Evolutionary conservation across 768 basidiomycete species (phyloP), one percentile per base, ranked within the genome.

Genomic region (Serendipita sp.): DNA sequence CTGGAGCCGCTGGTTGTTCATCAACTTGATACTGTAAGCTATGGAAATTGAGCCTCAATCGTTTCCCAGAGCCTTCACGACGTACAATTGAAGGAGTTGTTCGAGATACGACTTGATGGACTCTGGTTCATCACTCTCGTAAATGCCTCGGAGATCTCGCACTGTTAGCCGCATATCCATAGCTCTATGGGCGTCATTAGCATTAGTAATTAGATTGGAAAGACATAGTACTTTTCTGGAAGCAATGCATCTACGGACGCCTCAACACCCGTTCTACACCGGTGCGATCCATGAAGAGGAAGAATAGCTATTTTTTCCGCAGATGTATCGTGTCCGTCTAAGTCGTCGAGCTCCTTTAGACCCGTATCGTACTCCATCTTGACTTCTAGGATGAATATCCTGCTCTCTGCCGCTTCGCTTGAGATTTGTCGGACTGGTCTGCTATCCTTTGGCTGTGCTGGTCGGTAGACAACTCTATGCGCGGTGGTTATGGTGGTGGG

Each of bases 101-200:
- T 8, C 29, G 10, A 60, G 16, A n/a, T 60, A 60, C 34, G 18
- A n/a, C 33, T 60, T 27, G 33, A 60, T 37, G n/a, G 34, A 23
- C 10, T 60, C 55, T 31, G 55, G 3, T 60, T 60, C 55, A n/a
- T 29, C 18, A n/a, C 34, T 34, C 8, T 60, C 55, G 16, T 31
- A 8, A n/a, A 60, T 34, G 4, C 10, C 27, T 37, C 33, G 18
- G 23, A 60, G 34, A 27, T 60, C 55, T n/a, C 33, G 55, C 16
- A 60, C 33, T n/a, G 55, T 60, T 18, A 60, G 33, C n/a, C 29
- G 16, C 27, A 60, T 60, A 60, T 60, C 55, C 55, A 60, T 60
- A 33, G 18, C 16, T 18, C 55, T 60, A 16, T 18, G 48, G n/a
- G 18, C 16, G 16, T 13, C 13, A 50, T 50, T 5, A 31, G 36